Percentiles rank a stretch among this genome's conserved stretches.
Conservation (phyloP, 1,139 yeast genomes). For the Starmera stellimalicola region DNA sequence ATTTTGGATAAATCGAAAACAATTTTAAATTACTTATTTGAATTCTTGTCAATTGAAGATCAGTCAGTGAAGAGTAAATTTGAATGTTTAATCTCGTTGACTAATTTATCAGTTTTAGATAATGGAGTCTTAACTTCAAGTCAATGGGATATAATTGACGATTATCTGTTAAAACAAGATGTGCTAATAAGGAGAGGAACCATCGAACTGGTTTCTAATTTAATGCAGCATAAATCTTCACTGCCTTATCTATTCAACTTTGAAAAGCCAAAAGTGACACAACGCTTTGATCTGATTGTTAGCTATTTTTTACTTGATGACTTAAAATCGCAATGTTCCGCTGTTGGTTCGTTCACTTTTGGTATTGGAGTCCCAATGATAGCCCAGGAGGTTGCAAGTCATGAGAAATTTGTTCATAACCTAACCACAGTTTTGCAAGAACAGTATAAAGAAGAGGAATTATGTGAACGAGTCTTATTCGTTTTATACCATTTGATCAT, state of each 20-base stretch:
- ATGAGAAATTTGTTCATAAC: slow-evolving; percentile 4
- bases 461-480: slow-evolving; percentile 31
- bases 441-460: slow-evolving; percentile 7
- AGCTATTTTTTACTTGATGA: slow-evolving; percentile 13
- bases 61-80: slow-evolving; percentile 10
- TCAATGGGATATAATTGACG: slow-evolving; percentile 17
- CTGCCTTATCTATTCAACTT: slow-evolving; percentile 15
- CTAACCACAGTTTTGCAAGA: slow-evolving; percentile 5
- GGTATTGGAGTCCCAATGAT: slow-evolving; percentile 14
- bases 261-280: slow-evolving; percentile 7
- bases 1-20: slow-evolving; percentile 30
- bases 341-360: slow-evolving; percentile 13
- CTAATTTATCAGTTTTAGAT: slow-evolving; percentile 14
- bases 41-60: slow-evolving; percentile 22
- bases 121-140: slow-evolving; percentile 8
- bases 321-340: slow-evolving; percentile 16
- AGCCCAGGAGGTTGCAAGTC: slow-evolving; percentile 8
- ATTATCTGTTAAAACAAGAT: slow-evolving; percentile 8
- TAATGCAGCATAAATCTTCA: slow-evolving; percentile 13
- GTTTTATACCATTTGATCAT: slow-evolving; percentile 21
- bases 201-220: slow-evolving; percentile 15
- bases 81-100: slow-evolving; percentile 12
- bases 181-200: slow-evolving; percentile 11
- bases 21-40: slow-evolving; percentile 33
- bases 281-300: slow-evolving; percentile 12